Conservation (phyloP, 192 early-diverging fungal genomes). For the Mortierella antarctica region DNA sequence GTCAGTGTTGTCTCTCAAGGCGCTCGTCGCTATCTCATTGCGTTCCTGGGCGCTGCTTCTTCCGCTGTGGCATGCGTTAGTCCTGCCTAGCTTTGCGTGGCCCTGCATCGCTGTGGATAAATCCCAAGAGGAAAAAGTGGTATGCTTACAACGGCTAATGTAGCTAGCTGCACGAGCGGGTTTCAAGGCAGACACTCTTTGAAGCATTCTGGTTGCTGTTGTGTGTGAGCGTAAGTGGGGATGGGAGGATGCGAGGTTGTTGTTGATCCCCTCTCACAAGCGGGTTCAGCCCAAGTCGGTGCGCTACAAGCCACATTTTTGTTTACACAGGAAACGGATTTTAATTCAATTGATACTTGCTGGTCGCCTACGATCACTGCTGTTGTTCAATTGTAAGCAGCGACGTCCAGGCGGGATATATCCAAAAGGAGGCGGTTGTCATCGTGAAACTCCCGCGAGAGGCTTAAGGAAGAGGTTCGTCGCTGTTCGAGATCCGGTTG, state of each 20-base stretch:
- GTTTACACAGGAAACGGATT: conserved; percentile 16
- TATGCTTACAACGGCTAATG: conserved; percentile 36
- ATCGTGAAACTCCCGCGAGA: not conserved
- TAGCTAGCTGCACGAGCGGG: conserved; percentile 28
- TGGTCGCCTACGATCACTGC: not conserved
- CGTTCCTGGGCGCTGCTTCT: no score
- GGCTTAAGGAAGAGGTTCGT: conserved; percentile 81
- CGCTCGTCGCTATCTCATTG: no score
- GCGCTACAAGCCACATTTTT: conserved; percentile 35
- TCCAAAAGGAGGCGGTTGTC: not conserved
- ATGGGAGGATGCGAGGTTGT: not conserved
- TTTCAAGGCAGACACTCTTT: conserved; percentile 36
- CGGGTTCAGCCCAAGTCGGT: not conserved
- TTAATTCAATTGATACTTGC: not conserved
- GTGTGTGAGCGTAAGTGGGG: conserved; percentile 2
- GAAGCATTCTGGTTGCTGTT: conserved; percentile 31
- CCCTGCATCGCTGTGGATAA: no score
- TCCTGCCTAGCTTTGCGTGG: no score
- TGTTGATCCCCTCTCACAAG: not conserved
- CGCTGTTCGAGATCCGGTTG: conserved; percentile 87
- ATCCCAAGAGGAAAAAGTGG: no score
- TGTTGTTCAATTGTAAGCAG: not conserved
- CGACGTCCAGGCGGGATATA: not conserved
- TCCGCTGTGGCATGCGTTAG: no score
- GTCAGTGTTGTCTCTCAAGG: no score